Evolutionary conservation across 768 basidiomycete genomes (phyloP), one percentile per base, ranked within the genome.

Genomic region (Auricularia sp.): DNA sequence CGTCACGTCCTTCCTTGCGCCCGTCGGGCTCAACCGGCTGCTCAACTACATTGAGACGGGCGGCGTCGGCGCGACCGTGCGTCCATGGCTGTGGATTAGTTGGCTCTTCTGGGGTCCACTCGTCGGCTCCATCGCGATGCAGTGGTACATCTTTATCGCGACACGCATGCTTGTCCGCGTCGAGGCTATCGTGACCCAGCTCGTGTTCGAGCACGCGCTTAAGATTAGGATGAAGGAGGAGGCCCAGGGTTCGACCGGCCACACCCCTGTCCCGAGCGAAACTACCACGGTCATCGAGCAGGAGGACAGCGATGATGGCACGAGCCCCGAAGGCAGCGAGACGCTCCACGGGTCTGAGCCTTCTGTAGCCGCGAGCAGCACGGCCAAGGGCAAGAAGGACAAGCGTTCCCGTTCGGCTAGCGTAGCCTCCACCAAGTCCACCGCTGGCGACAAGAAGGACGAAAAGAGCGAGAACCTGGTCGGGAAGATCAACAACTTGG

Each of bases 401-500:
- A 54, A 63, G 51, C 61, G 35, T 29, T 39, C 61, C 18, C 18
- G 58, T 36, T 58, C 64, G n/a, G 58, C 64, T 6, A 54, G 59
- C 36, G 60, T 43, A n/a, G 43, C 35, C 42, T 54, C 67, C 6
- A 43, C 29, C 33, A n/a, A 61, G 11, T 51, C 36, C 33, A 29
- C 39, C 12, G 21, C 43, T n/a, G 42, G 64, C 61, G 68, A 66
- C 65, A 67, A 66, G 62, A 61, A 65, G 68, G 67, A 72, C 61
- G 66, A 70, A 44, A 74, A 74, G 58, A 71, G 74, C 11, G 75
- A 74, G 8, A 85, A 87, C 69, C 73, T 89, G 21, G 81, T 85
- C 43, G 90, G 91, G 10, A 88, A 84, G 71, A 85, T 92, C 71
- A 91, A 87, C 72, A 91, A 90, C 63, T 74, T 91, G 5, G 82